These are phyloP conservation scores for Stachybotrys echinatus DNA, from an alignment of 2,329 filamentous ascomycete species.

Conservation along the genomic window DNA sequence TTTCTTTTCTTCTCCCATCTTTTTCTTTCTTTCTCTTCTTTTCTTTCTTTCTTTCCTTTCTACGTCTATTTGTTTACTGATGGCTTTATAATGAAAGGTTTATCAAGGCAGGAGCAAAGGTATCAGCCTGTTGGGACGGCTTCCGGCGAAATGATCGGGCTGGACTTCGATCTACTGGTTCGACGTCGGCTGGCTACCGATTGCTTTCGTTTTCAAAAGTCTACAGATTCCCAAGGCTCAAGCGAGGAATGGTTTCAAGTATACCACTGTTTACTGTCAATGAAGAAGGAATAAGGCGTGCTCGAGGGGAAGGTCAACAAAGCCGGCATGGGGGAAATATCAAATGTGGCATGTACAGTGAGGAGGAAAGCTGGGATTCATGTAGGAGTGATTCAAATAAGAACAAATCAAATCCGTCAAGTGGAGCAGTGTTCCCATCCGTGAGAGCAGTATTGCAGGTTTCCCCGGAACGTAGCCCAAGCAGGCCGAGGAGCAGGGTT, in stretches of 20 bases:
- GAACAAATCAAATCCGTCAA: neutral
- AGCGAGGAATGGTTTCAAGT: neutral
- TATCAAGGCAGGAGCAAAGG: neutral
- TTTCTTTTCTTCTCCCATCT: too few relatives aligned
- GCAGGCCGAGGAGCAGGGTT: too few relatives aligned
- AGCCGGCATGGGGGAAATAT: neutral
- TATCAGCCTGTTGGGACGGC: neutral
- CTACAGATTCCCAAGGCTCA: neutral
- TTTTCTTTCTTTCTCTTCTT: slow-evolving; percentile 8
- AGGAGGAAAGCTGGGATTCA: neutral
- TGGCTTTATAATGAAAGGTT: neutral
- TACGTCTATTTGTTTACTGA: slow-evolving; percentile 1
- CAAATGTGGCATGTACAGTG: neutral
- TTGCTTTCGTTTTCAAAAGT: neutral
- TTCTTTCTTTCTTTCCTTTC: slow-evolving; percentile 6
- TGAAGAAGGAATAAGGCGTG: neutral
- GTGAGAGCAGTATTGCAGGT: too few relatives aligned
- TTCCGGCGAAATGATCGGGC: slow-evolving; percentile 19
- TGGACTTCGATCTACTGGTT: slow-evolving; percentile 24
- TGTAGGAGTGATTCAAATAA: neutral
- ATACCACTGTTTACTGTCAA: neutral
- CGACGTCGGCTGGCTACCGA: neutral
- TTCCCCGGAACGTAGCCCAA: too few relatives aligned
- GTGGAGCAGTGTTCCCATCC: neutral
- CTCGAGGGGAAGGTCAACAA: neutral